Base-by-base conservation (phyloP, 306 rosid species). In the Cicer yamashitae region DNA sequence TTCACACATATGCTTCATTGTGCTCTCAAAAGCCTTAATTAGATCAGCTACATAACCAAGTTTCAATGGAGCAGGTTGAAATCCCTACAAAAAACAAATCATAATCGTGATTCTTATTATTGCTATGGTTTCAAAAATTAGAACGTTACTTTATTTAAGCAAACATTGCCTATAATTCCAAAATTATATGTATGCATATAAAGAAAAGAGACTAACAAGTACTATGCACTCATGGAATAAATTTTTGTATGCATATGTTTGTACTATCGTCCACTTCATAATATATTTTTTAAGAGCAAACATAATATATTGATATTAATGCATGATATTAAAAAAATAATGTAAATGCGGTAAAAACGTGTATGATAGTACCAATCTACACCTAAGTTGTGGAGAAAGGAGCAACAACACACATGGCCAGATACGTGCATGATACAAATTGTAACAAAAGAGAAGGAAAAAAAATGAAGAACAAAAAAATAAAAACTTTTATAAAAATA, bases 21-120 rank as follows among this genome's bases (percentile, higher is more conserved):
- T 63, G 68, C 76, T 54, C 67, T 68, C 64, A 41, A 14, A 57
- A 56, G 30, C 72, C 47, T 47, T 78, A 34, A 78, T 18, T 76
- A 80, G 82, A 66, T 38, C 67, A 71, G 59, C 71, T 56, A 17
- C 30, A 41, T 6, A 15, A 74, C 79, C 81, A 74, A 64, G 71
- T 50, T 73, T 63, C 66, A 60, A 50, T 37, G 48, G 46, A 74
- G 54, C 76, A 10, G 14, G 59, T 65, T 74, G 70, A 78, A 60
- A 78, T 64, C 25, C 84, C 88, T 82, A 76, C 86, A 82, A 82
- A 77, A 25, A 38, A 6, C 43, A 67, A 69, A 40, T 47, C n/a
- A 53, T 38, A 56, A 67, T 4, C 50, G 64, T 17, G 41, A 74
- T 22, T 57, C 41, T 46, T 67, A 50, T 11, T 57, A 18, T 3